Evolutionary conservation across 768 basidiomycete species (phyloP), one percentile per base, ranked within the genome.

Genomic region (Wakefieldia striispora): DNA sequence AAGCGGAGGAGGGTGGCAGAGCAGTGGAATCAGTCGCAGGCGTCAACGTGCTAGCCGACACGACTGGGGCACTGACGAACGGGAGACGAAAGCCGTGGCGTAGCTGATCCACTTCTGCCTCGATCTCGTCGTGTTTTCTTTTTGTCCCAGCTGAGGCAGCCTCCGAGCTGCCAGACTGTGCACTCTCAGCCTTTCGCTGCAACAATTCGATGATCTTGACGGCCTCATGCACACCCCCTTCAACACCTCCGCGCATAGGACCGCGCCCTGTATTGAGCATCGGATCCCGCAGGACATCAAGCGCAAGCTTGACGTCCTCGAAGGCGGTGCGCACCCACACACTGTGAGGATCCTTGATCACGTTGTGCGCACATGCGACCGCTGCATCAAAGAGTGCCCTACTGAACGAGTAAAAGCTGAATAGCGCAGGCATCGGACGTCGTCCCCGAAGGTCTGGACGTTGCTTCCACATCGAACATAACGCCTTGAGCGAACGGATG

Each of bases 341-440:
- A 24, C 70, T 71, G 20, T 53, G 61, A 0, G 81, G 79, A 46
- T 80, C 75, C 59, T 75, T 74, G 45, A 87, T 72, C 47, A 78
- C 79, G 8, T 81, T 77, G 59, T 84, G 79, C 8, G 83, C 83
- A 54, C 82, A 84, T 13, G 81, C 72, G 17, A 86, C 76, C 5
- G 80, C 76, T 0, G 89, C 82, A 54, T 87, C 84, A 57, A 86
- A 81, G 17, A 91, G 65, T 13, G 80, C 71, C 51, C 83, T 76
- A 14, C 77, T 75, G 43, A 86, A 77, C 3, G 83, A 75, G 59
- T 84, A 82, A 55, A 80, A 79, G 47, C 76, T 76, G 58, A 82
- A 76, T 35, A 76, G 59, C 3, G 76, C 73, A n/a, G 76, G 75
- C 14, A 70, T 66, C 21, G 66, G 70, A 24, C 65, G 63, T 20